phyloP scores from a whole-genome alignment of 495 filamentous ascomycete genomes.

The Daldinia decipiens region DNA sequence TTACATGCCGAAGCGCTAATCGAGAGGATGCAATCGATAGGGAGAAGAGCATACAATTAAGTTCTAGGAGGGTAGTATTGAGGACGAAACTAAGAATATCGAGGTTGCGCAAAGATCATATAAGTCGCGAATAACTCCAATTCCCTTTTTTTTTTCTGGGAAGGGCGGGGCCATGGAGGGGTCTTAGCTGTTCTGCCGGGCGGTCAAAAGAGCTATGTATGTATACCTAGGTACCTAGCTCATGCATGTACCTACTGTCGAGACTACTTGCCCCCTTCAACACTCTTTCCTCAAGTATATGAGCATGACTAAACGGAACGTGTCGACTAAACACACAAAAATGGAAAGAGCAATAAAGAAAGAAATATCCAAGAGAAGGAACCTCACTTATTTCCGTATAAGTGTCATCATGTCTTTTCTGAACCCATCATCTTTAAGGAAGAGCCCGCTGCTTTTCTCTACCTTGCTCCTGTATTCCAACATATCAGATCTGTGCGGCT shows the following conservation, averaged over 20 bases:
- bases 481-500: not conserved
- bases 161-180: not conserved
- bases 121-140: slow-evolving; percentile 2
- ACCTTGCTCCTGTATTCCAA: not conserved
- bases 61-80: not conserved
- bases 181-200: slow-evolving; percentile 22
- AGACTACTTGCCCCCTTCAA: not conserved
- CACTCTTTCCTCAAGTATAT: not conserved
- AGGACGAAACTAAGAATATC: not conserved
- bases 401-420: not conserved
- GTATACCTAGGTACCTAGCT: not conserved
- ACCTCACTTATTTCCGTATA: not conserved
- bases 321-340: not conserved
- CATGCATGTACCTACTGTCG: not conserved
- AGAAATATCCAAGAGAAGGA: not conserved
- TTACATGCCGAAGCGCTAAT: slow-evolving; percentile 30
- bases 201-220: slow-evolving; percentile 27
- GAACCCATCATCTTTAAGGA: not conserved
- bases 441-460: not conserved
- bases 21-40: slow-evolving; percentile 9
- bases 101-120: not conserved
- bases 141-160: slow-evolving; percentile 11
- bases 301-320: not conserved
- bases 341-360: not conserved
- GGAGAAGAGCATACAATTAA: slow-evolving; percentile 33